These are phyloP conservation scores for Apiospora arundinis DNA, from an alignment of 2,329 filamentous ascomycete species.

Conservation along the genomic window DNA sequence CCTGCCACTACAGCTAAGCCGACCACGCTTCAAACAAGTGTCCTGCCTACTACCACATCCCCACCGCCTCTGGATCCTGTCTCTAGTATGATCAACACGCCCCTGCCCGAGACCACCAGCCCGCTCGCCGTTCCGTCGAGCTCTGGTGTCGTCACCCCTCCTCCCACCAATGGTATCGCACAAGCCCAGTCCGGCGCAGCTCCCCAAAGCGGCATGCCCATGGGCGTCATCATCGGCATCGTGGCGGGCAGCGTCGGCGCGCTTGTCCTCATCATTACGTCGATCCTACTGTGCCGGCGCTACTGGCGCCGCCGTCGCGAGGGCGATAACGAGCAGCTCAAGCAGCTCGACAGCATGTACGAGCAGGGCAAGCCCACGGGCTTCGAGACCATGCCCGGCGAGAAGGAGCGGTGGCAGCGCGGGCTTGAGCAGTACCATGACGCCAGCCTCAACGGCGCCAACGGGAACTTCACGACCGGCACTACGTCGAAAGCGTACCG, in stretches of 20 bases:
- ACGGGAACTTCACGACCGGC: background rate
- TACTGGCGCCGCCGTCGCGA: slow-evolving; percentile 39
- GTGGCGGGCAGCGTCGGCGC: slow-evolving; percentile 36
- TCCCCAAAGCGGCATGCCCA: slow-evolving; percentile 30
- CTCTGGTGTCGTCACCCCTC: slow-evolving; percentile 15
- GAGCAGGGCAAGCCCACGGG: slow-evolving; percentile 36
- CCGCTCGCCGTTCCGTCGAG: background rate
- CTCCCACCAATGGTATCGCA: slow-evolving; percentile 27
- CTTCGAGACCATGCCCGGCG: slow-evolving; percentile 32
- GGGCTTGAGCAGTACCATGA: slow-evolving; percentile 38
- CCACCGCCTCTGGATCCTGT: background rate
- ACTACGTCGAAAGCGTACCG: slow-evolving; percentile 10
- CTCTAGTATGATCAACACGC: slow-evolving; percentile 3
- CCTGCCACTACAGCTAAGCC: background rate
- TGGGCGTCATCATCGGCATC: slow-evolving; percentile 37
- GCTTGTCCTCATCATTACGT: slow-evolving; percentile 31
- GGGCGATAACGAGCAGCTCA: slow-evolving; percentile 35
- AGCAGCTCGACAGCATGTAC: slow-evolving; percentile 38
- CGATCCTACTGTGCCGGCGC: slow-evolving; percentile 36
- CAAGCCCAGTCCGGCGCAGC: slow-evolving; percentile 28
- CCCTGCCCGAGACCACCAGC: slow-evolving; percentile 3
- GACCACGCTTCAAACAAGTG: slow-evolving; percentile 9
- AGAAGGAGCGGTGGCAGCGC: slow-evolving; percentile 39
- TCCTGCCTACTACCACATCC: background rate
- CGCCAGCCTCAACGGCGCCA: background rate